A percentile compares a stretch with the other conserved stretches of the same genome.
These are phyloP conservation scores for Lachnellula willkommii DNA, from an alignment of 2,329 filamentous ascomycete genomes.

Conservation along the genomic window DNA sequence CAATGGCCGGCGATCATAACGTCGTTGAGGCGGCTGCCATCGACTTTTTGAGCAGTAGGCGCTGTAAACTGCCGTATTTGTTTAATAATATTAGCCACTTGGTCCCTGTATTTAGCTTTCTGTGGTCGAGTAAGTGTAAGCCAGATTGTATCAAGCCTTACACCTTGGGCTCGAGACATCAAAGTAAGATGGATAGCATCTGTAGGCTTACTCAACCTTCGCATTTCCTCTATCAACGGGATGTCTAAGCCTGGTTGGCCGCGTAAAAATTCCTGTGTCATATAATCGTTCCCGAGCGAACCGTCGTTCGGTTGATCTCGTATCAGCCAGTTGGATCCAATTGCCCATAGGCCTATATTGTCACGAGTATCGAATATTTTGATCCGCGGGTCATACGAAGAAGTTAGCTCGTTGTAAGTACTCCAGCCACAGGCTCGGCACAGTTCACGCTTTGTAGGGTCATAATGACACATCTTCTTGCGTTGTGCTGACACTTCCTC, in stretches of 20 bases:
- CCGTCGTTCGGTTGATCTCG: slow-evolving; percentile 5
- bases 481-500: not conserved
- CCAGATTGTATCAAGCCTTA: slow-evolving; percentile 11
- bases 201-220: slow-evolving; percentile 7
- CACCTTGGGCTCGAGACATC: slow-evolving; percentile 15
- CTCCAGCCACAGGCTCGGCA: slow-evolving; percentile 4
- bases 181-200: slow-evolving; percentile 9
- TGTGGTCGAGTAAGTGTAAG: slow-evolving; percentile 5
- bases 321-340: slow-evolving; percentile 2
- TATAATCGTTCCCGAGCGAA: slow-evolving; percentile 3
- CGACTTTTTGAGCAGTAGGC: slow-evolving; percentile 7
- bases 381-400: not conserved
- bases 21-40: slow-evolving; percentile 9
- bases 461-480: not conserved
- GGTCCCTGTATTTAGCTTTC: slow-evolving; percentile 5
- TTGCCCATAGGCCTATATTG: slow-evolving; percentile 1
- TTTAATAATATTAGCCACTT: slow-evolving; percentile 7
- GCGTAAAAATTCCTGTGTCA: slow-evolving; percentile 5
- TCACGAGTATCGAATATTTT: not conserved
- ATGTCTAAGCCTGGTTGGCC: slow-evolving; percentile 3
- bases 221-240: slow-evolving; percentile 13
- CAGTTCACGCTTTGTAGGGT: not conserved
- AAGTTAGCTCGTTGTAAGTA: not conserved
- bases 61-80: slow-evolving; percentile 11
- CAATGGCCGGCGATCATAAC: slow-evolving; percentile 8